Evolutionary conservation across 768 basidiomycete genomes (phyloP), one percentile per base, ranked within the genome.

Genomic region (Tylopilus sp.): DNA sequence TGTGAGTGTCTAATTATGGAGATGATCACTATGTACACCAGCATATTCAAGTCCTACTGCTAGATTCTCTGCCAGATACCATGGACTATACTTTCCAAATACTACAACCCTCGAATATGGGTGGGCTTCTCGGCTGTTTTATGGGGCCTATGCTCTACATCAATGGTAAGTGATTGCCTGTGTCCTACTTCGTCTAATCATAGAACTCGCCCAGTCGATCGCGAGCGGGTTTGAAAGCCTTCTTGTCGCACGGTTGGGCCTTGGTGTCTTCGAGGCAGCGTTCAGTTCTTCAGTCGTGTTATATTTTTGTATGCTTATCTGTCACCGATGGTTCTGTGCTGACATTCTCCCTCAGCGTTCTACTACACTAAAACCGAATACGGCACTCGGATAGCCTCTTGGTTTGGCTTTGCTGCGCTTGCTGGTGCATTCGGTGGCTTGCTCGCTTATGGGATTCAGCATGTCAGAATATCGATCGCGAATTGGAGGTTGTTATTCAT

Each of bases 21-120:
- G n/a, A 31, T 38, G 6, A 11, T 14, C 48, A 19, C 19, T 28
- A 9, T 19, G 7, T 12, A 12, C 21, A 8, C n/a, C 24, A 19
- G 13, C 34, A 10, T 14, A 14, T 46, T 65, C 7, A 60, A 33
- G 86, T 13, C n/a, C 13, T 3, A 11, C 41, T 48, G 22, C 43
- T 61, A 90, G 86, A 86, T 90, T 52, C 50, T 89, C 13, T 83
- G 74, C 54, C 84, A 87, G 71, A 72, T 89, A 29, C 89, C 89
- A 1, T 85, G 82, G 11, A 83, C 83, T 1, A 63, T 89, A 26
- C 60, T 74, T 1, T 85, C 86, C 25, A 91, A 90, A 63, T 74
- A 86, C 33, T 80, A 81, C 56, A 81, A 74, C 24, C 89, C 89
- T n/a, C 77, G 81, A 21, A 52, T 80, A 34, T 91, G 85, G 83